These are phyloP conservation scores for Nitzschia sp. DNA, from an alignment of 108 stramenopile genomes.

Conservation along the genomic window DNA sequence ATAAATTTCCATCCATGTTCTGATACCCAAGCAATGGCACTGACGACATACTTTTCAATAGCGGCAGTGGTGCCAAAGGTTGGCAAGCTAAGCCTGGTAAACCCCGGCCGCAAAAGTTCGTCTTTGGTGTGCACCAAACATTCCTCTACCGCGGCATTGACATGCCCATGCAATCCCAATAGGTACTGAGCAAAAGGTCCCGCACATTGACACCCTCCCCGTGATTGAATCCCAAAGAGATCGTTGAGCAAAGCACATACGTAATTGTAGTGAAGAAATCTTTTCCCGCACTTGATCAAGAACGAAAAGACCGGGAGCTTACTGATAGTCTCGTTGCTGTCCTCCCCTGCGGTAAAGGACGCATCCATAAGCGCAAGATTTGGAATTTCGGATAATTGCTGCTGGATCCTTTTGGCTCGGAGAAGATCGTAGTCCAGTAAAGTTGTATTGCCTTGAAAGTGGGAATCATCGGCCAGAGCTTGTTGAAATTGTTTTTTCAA, in stretches of 20 bases:
- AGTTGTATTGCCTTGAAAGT: background rate
- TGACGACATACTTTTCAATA: slow-evolving; percentile 88
- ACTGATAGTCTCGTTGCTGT: slow-evolving; percentile 3
- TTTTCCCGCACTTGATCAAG: slow-evolving; percentile 63
- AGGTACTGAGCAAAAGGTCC: slow-evolving; percentile 88
- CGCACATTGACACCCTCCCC: slow-evolving; percentile 95
- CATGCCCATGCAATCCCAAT: slow-evolving; percentile 64
- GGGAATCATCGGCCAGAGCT: slow-evolving; percentile 5
- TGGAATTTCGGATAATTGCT: slow-evolving; percentile 53
- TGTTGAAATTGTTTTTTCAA: slow-evolving; percentile 51
- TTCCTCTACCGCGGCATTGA: slow-evolving; percentile 73
- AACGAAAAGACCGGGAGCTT: slow-evolving; percentile 87
- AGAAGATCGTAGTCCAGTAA: slow-evolving; percentile 59
- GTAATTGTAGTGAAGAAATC: slow-evolving; percentile 96
- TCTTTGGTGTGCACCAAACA: slow-evolving; percentile 83
- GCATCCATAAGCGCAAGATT: slow-evolving; percentile 81
- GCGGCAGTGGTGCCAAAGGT: slow-evolving; percentile 69
- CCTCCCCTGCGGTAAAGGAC: background rate
- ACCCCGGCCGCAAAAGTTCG: slow-evolving; percentile 91
- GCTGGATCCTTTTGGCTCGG: slow-evolving; percentile 54
- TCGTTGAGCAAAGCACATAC: slow-evolving; percentile 97
- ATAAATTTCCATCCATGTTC: slow-evolving; percentile 88
- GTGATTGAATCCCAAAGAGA: slow-evolving; percentile 96
- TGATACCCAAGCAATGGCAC: slow-evolving; percentile 90
- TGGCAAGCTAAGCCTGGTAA: slow-evolving; percentile 87